Evolutionary conservation across 345 rosid genomes (phyloP).

Genomic region (Syzygium aqueum): DNA sequence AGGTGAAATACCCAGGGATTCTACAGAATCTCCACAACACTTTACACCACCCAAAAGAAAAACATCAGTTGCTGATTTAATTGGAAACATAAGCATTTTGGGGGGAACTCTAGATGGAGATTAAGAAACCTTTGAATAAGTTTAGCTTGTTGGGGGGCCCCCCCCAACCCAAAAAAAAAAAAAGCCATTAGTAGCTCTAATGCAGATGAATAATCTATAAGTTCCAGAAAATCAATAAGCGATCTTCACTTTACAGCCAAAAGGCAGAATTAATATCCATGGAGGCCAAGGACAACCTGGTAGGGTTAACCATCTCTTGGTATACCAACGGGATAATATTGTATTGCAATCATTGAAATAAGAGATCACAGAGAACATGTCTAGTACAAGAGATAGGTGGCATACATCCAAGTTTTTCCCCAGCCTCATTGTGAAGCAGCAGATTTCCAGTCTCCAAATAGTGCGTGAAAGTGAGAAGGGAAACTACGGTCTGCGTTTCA

Average conservation of each 20-base stretch:
- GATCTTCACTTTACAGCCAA: not conserved
- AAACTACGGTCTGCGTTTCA: constrained; percentile 86
- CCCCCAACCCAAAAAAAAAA: not conserved
- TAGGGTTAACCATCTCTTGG: not conserved
- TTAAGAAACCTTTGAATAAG: no score
- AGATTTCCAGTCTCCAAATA: constrained; percentile 86
- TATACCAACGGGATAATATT: not conserved
- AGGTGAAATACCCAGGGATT: no score
- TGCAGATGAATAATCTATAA: no score
- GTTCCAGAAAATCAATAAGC: not conserved
- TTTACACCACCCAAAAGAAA: not conserved
- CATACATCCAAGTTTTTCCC: constrained; percentile 81
- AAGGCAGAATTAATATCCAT: not conserved
- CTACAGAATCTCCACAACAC: not conserved
- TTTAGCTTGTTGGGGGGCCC: not conserved
- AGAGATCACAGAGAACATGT: not conserved
- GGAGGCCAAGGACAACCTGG: not conserved
- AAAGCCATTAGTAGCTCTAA: no score
- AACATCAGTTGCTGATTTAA: not conserved
- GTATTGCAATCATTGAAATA: not conserved
- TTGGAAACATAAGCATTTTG: not conserved
- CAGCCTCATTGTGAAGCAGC: constrained; percentile 64
- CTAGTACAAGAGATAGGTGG: not conserved
- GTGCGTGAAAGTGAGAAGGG: constrained; percentile 78
- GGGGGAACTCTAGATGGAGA: not conserved